Percentiles rank a stretch among this genome's conserved stretches.
phyloP scores from a whole-genome alignment of 2,329 filamentous ascomycete genomes.

The Raffaelea deltoideospora region DNA sequence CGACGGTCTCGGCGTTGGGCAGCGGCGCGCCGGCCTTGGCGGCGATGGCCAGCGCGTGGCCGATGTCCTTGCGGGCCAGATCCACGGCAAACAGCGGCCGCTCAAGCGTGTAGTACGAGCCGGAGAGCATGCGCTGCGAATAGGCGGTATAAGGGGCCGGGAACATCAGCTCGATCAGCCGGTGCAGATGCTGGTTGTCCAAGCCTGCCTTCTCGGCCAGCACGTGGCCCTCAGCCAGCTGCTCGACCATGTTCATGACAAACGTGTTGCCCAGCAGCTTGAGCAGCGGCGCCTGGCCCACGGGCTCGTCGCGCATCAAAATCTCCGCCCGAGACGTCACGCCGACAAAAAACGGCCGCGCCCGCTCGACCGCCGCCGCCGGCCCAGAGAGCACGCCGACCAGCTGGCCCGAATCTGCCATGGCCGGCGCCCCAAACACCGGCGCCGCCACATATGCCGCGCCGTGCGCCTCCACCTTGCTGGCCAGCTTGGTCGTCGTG shows the following conservation, averaged over 20 bases:
- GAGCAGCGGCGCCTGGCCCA: conserved; percentile 52
- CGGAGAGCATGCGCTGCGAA: conserved; percentile 54
- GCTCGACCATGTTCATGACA: conserved; percentile 67
- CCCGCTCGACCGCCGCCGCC: conserved; percentile 40
- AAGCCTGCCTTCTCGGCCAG: conserved; percentile 70
- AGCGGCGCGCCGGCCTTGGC: conserved; percentile 45
- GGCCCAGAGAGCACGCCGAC: conserved; percentile 61
- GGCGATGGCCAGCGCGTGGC: conserved; percentile 58
- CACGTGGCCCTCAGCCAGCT: conserved; percentile 63
- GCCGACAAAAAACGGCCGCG: conserved; percentile 55
- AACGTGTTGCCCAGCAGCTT: conserved; percentile 84
- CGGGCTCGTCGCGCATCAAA: conserved; percentile 54
- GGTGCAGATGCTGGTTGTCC: conserved; percentile 52
- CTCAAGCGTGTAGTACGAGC: conserved; percentile 62
- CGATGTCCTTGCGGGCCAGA: conserved; percentile 66
- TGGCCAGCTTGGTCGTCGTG: conserved; percentile 52
- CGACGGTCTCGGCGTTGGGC: conserved; percentile 49
- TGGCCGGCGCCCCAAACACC: conserved; percentile 57
- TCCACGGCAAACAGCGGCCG: conserved; percentile 75
- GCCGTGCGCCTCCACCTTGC: conserved; percentile 39
- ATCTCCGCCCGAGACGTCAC: conserved; percentile 57
- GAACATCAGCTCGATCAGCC: conserved; percentile 59
- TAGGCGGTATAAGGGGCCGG: conserved; percentile 64
- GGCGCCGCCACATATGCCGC: conserved; percentile 58
- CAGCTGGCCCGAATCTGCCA: conserved; percentile 56